These are phyloP conservation scores for Kernera saxatilis DNA, from an alignment of 345 rosid species.

Conservation along the genomic window DNA sequence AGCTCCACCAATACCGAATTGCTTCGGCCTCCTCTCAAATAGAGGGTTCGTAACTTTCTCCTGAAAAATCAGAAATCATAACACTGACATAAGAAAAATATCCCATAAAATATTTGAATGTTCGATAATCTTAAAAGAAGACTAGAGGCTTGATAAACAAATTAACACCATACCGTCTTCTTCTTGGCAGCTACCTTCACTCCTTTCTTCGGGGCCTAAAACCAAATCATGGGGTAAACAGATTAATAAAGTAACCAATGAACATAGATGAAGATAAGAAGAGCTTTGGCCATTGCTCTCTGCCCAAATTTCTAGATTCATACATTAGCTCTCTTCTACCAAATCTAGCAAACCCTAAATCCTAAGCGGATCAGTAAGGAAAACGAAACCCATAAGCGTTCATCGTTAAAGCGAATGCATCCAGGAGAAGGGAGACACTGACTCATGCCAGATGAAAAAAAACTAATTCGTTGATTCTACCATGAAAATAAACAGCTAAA, in stretches of 20 bases:
- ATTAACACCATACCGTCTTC: conserved; percentile 35
- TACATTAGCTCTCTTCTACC: not conserved
- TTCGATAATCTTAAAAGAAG: not conserved
- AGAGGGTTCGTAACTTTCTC: conserved; percentile 67
- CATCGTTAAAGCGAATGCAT: not conserved
- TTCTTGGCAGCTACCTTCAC: conserved; percentile 47
- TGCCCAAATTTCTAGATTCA: not conserved
- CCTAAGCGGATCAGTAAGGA: not conserved
- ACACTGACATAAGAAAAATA: not conserved
- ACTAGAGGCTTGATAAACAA: not conserved
- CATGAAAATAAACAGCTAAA: not conserved
- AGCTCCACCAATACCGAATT: conserved; percentile 84
- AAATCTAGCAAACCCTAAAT: not conserved
- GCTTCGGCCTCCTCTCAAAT: conserved; percentile 82
- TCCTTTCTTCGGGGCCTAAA: conserved; percentile 51
- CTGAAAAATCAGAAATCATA: conserved; percentile 12
- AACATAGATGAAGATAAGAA: not conserved
- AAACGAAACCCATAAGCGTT: not conserved
- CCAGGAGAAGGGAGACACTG: not conserved
- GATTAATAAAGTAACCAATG: not conserved
- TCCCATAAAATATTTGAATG: not conserved
- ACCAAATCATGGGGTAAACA: not conserved
- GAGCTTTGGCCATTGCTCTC: not conserved
- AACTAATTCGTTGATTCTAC: not conserved
- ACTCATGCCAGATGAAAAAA: not conserved